phyloP scores from a whole-genome alignment of 306 rosid genomes.

The Calophaca sinica region DNA sequence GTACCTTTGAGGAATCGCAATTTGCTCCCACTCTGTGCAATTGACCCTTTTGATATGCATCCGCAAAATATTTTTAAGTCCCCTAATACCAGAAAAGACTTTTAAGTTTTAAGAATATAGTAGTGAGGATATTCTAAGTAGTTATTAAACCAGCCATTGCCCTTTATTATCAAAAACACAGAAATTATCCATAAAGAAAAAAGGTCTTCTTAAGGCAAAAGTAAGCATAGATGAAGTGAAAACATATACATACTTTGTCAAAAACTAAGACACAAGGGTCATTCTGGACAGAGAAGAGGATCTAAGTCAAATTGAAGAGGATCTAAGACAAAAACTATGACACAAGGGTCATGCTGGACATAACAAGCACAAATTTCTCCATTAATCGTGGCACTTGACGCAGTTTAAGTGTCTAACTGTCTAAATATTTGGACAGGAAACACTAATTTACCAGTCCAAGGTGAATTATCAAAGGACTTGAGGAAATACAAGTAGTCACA shows the following conservation, averaged over 20 bases:
- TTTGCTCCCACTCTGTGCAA: slow-evolving; percentile 88
- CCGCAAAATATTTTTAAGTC: slow-evolving; percentile 84
- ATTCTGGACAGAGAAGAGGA: not conserved
- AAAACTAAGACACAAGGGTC: not conserved
- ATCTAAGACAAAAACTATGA: not conserved
- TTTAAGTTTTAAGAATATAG: slow-evolving; percentile 13
- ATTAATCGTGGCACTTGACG: slow-evolving; percentile 1
- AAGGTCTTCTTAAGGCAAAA: slow-evolving; percentile 18
- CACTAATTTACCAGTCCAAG: not conserved
- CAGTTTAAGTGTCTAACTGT: not conserved
- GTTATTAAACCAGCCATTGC: slow-evolving; percentile 17
- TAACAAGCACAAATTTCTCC: slow-evolving; percentile 5
- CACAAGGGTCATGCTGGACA: not conserved
- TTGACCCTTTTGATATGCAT: slow-evolving; percentile 84
- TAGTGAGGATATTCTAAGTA: slow-evolving; percentile 13
- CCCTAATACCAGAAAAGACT: slow-evolving; percentile 66
- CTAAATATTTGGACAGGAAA: slow-evolving; percentile 7
- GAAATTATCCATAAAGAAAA: not conserved
- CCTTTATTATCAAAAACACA: slow-evolving; percentile 20
- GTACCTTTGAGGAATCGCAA: slow-evolving; percentile 84
- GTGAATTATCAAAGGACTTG: not conserved
- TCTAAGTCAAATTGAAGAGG: slow-evolving; percentile 13
- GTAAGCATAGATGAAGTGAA: slow-evolving; percentile 20
- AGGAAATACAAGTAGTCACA: not conserved
- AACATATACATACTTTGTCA: slow-evolving; percentile 9